A percentile compares a stretch with the other conserved stretches of the same genome.
phyloP scores from a whole-genome alignment of 352 stramenopile species.

The Pythium rhizo-oryzae region DNA sequence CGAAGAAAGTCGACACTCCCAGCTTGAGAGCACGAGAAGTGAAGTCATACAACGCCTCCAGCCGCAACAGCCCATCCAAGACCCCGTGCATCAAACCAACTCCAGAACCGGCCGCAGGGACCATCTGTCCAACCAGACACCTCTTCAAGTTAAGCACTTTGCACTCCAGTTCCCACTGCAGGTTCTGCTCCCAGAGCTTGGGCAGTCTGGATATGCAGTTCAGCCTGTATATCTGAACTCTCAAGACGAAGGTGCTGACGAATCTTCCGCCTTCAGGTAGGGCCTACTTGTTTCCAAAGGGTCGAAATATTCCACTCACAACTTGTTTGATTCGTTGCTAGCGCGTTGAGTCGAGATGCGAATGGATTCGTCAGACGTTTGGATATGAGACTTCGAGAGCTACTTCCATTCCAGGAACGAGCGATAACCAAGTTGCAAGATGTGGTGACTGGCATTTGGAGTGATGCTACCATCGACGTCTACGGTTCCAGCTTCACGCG shows the following conservation, averaged over 20 bases:
- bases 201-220: constrained; percentile 19
- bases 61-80: not conserved
- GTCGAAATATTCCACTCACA: not conserved
- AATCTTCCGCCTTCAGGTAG: constrained; percentile 19
- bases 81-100: not conserved
- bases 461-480: constrained; percentile 91
- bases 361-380: constrained; percentile 58
- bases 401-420: constrained; percentile 47
- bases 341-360: constrained; percentile 44
- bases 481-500: constrained; percentile 97
- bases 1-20: not conserved
- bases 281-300: not conserved
- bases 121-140: not conserved
- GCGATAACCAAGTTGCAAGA: constrained; percentile 25
- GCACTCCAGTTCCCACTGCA: not conserved
- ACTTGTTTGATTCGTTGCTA: constrained; percentile 4
- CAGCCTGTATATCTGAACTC: constrained; percentile 9
- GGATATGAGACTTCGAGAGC: constrained; percentile 41
- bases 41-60: not conserved
- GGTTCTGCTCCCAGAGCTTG: constrained; percentile 5
- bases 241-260: constrained; percentile 4
- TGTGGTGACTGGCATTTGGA: constrained; percentile 60
- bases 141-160: not conserved
- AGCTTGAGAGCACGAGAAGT: not conserved
- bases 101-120: not conserved